Base-by-base conservation (phyloP, 2,329 filamentous ascomycete species). In the Aspergillus brunneoviolaceus region DNA sequence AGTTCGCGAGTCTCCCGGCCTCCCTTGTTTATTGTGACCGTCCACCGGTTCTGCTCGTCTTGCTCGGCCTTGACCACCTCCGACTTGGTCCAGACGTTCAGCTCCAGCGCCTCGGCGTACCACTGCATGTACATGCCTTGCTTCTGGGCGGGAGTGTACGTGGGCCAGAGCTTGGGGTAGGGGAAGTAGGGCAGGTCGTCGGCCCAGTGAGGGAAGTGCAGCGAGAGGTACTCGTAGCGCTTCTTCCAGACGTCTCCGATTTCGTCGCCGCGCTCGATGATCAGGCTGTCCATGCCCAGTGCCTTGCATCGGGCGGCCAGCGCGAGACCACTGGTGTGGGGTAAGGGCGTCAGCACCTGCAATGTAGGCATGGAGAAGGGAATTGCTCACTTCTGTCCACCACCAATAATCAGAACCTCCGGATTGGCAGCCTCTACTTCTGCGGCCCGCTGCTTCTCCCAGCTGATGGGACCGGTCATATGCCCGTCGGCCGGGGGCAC, bases 101-200 rank as follows among this genome's bases (percentile, higher is more conserved):
- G 61, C 49, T 71, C 69, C 23, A 71, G 55, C 9, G 65, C 64
- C 7, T 60, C 64, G 1, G 70, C 68, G 51, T 73, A 73, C 68
- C 66, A 70, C 58, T 72, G 59, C 63, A 72, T 64, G 50, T 67
- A 73, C 2, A 66, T 33, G n/a, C 62, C 70, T 54, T 67, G 66
- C 63, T 73, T 72, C 49, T 71, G 62, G 16, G 67, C 69, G 1
- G 71, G 71, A n/a, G 70, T 73, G 51, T 67, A 74, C 2, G 68
- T 73, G 12, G 71, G 71, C 70, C 70, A 73, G 52, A 68, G 66
- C 51, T 72, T 62, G 2, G 71, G 71, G 56, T 69, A 74, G n/a
- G 62, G 59, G 48, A 73, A 69, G 60, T 73, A 74, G 4, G 71
- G 71, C 21, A 74, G 27, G 49, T 66, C 60, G 50, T 74, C 69